A percentile compares a stretch with the other conserved stretches of the same genome.
phyloP scores from a whole-genome alignment of 306 rosid genomes.

The Oxytropis ochrocephala region DNA sequence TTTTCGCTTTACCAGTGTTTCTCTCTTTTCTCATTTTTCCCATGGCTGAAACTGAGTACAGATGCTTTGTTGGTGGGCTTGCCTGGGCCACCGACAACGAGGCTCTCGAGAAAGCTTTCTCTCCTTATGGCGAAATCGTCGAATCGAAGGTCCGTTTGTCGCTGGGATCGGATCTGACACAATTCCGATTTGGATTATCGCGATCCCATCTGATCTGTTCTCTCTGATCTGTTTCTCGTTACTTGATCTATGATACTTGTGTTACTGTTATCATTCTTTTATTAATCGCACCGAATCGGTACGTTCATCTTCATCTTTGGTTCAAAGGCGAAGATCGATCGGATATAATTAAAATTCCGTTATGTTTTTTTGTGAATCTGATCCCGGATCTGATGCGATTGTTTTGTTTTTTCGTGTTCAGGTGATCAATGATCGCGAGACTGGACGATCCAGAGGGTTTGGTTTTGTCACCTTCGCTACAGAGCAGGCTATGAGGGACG shows the following conservation, averaged over 20 bases:
- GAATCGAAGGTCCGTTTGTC: conserved; percentile 99
- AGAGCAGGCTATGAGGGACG: conserved; percentile 76
- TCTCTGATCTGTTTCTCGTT: conserved; percentile 66
- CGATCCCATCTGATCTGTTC: conserved; percentile 54
- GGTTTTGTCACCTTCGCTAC: conserved; percentile 78
- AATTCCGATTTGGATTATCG: conserved; percentile 49
- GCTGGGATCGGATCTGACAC: conserved; percentile 80
- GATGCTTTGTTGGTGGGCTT: conserved; percentile 97
- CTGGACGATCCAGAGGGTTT: conserved; percentile 89
- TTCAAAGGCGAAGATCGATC: conserved; percentile 85
- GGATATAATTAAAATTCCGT: conserved; percentile 20
- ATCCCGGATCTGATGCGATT: conserved; percentile 17
- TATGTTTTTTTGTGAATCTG: too few species aligned
- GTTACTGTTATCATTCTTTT: conserved; percentile 61
- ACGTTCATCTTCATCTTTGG: conserved; percentile 87
- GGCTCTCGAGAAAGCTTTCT: conserved; percentile 63
- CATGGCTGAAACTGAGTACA: conserved; percentile 72
- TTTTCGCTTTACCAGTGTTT: background rate
- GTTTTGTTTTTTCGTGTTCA: background rate
- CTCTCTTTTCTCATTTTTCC: background rate
- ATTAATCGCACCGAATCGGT: conserved; percentile 76
- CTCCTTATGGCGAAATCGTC: conserved; percentile 59
- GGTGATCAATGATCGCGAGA: conserved; percentile 90
- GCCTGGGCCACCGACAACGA: conserved; percentile 97
- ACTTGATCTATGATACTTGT: conserved; percentile 69